Base-by-base conservation (phyloP, 2,329 filamentous ascomycete species). In the Fusarium annulatum region DNA sequence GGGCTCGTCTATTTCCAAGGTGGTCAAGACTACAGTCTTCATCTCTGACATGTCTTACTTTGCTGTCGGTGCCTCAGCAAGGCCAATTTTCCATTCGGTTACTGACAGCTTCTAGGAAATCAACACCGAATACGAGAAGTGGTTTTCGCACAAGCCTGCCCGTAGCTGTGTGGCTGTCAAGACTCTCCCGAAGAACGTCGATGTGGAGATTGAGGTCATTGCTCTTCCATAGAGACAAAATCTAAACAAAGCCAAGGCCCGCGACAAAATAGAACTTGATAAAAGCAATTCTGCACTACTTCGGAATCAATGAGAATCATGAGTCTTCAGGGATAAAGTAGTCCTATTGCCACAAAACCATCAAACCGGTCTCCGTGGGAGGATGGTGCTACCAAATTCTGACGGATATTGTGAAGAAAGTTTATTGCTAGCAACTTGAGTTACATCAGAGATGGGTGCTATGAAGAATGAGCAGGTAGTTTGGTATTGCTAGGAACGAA, bases 21-120 rank as follows among this genome's bases (percentile, higher is more conserved):
- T 97, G 52, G 93, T 98, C 85, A 97, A 98, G 89, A 93, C 95
- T 78, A 94, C 91, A 81, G 92, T 97, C 80, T 98, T 98, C 88
- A 86, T 98, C 71, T 92, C 93, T 57, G 93, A 97, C 84, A 98
- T 98, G 96, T 89, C 88, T 72, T 88, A 96, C 84, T 98, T 98
- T 81, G 91, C 89, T 56, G 87, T 88, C 79, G 76, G 86, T 81
- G 8, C 21, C 15, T 1, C 36, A 39, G 9, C 10, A 30, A 26
- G 23, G 7, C 3, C 12, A 26, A 12, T 18, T 5, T 5, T 26
- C 19, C 3, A 9, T 10, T 26, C 9, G 33, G 18, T 48, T 39
- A 33, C 36, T 69, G 18, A 59, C 36, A 15, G 4, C 36, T 48
- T n/a, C 21, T 66, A 88, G 81, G 90, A 91, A 81, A 94, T 97